Evolutionary conservation across 192 early-diverging fungal species (phyloP).

Genomic region (Cetraspora pellucida): DNA sequence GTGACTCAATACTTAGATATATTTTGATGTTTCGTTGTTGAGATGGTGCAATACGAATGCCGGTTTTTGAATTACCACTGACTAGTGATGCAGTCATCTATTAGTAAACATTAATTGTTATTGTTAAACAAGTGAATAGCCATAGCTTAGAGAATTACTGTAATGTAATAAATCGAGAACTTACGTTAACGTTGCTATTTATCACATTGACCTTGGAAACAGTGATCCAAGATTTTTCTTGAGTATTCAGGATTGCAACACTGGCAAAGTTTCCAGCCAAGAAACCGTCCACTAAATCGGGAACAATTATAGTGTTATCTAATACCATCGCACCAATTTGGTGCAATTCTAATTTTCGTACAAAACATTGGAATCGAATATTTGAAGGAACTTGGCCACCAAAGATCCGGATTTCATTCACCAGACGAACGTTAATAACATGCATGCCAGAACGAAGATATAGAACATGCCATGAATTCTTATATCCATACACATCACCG

Average conservation of each 20-base stretch:
- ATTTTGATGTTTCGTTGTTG: conserved; percentile 30
- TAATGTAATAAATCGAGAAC: background rate
- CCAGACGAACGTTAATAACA: conserved; percentile 55
- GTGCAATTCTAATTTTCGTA: background rate
- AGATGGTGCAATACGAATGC: conserved; percentile 23
- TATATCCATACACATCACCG: conserved; percentile 69
- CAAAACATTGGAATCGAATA: conserved; percentile 33
- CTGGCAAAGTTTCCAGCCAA: conserved; percentile 43
- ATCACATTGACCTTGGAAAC: conserved; percentile 29
- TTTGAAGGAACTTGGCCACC: conserved; percentile 53
- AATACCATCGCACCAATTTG: conserved; percentile 30
- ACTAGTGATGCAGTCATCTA: background rate
- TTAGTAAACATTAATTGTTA: background rate
- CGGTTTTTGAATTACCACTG: background rate
- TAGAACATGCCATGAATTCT: conserved; percentile 47
- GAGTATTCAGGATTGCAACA: conserved; percentile 39
- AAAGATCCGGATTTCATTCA: conserved; percentile 72
- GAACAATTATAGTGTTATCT: conserved; percentile 18
- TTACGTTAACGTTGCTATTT: conserved; percentile 16
- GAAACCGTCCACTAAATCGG: conserved; percentile 37
- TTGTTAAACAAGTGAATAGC: background rate
- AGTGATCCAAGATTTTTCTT: conserved; percentile 24
- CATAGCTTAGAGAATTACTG: background rate
- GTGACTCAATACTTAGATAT: background rate
- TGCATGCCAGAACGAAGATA: conserved; percentile 47